Evolutionary conservation across 192 early-diverging fungal species (phyloP).

Genomic region (Mortierella alpina): DNA sequence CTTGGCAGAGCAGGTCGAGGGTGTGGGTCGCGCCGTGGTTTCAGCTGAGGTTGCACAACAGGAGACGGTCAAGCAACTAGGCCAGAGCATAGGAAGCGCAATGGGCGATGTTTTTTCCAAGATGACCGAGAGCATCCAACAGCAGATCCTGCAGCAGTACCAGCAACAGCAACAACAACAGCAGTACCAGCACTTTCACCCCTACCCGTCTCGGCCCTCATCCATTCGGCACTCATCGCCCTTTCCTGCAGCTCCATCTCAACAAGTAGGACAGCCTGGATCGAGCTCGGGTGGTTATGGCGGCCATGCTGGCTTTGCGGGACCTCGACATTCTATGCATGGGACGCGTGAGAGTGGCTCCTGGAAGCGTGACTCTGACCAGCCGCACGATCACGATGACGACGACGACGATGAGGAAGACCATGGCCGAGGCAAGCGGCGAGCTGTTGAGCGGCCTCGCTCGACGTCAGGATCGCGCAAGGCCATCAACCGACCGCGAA

Average conservation of each 20-base stretch:
- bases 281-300: too few species aligned
- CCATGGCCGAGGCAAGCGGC: constrained; percentile 33
- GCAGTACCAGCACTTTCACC: constrained; percentile 16
- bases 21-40: constrained; percentile 34
- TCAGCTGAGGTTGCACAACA: constrained; percentile 25
- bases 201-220: constrained; percentile 11
- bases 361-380: constrained; percentile 17
- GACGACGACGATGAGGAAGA: constrained; percentile 34
- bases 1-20: constrained; percentile 37
- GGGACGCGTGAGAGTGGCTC: constrained; percentile 7
- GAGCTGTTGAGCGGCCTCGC: constrained; percentile 35
- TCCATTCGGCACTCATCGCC: constrained; percentile 25
- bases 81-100: constrained; percentile 27
- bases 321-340: neutral
- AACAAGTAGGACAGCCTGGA: neutral
- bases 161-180: constrained; percentile 11
- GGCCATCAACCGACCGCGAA: constrained; percentile 31
- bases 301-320: too few species aligned
- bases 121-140: constrained; percentile 43
- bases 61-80: constrained; percentile 30
- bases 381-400: constrained; percentile 14
- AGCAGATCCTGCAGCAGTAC: constrained; percentile 26
- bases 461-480: constrained; percentile 26
- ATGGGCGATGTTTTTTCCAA: constrained; percentile 37
- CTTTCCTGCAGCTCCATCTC: constrained; percentile 5